Conservation (phyloP, 768 basidiomycete species). For the Pleurotus tuoliensis region DNA sequence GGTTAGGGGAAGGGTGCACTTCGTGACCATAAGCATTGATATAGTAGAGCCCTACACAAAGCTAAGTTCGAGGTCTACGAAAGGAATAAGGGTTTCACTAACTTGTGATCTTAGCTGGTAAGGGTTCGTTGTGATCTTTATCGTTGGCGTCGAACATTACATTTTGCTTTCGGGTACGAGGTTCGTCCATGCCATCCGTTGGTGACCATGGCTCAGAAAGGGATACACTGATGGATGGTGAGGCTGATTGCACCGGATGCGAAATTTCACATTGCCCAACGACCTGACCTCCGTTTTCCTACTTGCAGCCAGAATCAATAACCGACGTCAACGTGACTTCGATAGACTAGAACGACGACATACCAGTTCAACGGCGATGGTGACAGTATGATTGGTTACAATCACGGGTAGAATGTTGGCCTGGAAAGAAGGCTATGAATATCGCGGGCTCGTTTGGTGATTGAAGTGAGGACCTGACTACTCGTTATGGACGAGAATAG, state of each 20-base stretch:
- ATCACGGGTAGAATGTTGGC: constrained; percentile 87
- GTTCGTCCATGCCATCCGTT: constrained; percentile 51
- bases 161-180: constrained; percentile 48
- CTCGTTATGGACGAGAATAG: constrained; percentile 89
- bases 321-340: too few relatives aligned
- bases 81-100: constrained; percentile 19
- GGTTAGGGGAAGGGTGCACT: constrained; percentile 86
- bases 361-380: constrained; percentile 86
- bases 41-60: constrained; percentile 64
- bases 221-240: constrained; percentile 25
- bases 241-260: constrained; percentile 56
- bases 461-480: constrained; percentile 44
- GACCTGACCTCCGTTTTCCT: constrained; percentile 74
- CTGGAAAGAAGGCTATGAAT: constrained; percentile 26
- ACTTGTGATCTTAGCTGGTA: constrained; percentile 64
- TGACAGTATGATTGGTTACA: constrained; percentile 93
- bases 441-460: background rate
- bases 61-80: background rate
- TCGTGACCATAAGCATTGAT: constrained; percentile 91
- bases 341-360: constrained; percentile 14
- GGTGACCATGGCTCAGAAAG: constrained; percentile 40
- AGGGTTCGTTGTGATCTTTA: constrained; percentile 51
- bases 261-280: constrained; percentile 95
- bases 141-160: constrained; percentile 57
- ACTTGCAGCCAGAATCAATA: background rate